phyloP scores from a whole-genome alignment of 768 basidiomycete genomes.

The Auriscalpium microsporum region DNA sequence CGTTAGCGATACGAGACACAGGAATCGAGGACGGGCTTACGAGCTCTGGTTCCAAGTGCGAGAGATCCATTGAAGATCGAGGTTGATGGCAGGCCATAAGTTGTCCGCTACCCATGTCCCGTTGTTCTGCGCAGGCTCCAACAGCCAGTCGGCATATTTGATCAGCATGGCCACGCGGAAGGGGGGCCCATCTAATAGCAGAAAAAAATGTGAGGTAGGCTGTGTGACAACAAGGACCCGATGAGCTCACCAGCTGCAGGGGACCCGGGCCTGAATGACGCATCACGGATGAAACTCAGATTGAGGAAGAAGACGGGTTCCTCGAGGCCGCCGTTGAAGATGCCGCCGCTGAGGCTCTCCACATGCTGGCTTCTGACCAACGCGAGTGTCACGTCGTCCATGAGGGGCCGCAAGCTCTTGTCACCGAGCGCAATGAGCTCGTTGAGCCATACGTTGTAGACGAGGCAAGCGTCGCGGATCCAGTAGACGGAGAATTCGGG shows the following conservation, averaged over 20 bases:
- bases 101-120: neutral
- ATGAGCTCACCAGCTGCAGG: constrained; percentile 5
- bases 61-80: constrained; percentile 7
- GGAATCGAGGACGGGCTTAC: neutral
- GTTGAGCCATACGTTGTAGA: constrained; percentile 7
- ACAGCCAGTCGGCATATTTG: constrained; percentile 9
- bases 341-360: constrained; percentile 4
- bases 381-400: constrained; percentile 2
- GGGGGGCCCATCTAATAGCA: neutral
- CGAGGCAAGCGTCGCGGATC: constrained; percentile 5
- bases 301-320: constrained; percentile 3
- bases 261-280: neutral
- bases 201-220: neutral
- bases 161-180: constrained; percentile 2
- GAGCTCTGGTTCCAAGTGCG: constrained; percentile 8
- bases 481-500: neutral
- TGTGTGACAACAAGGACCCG: neutral
- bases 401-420: neutral
- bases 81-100: constrained; percentile 7
- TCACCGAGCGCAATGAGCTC: neutral
- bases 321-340: constrained; percentile 6
- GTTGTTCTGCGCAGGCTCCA: constrained; percentile 4
- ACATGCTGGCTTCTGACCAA: constrained; percentile 7
- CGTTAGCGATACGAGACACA: neutral
- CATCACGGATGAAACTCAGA: neutral